These are phyloP conservation scores for Phytophthora meadii DNA, from an alignment of 352 stramenopile species.

Conservation along the genomic window DNA sequence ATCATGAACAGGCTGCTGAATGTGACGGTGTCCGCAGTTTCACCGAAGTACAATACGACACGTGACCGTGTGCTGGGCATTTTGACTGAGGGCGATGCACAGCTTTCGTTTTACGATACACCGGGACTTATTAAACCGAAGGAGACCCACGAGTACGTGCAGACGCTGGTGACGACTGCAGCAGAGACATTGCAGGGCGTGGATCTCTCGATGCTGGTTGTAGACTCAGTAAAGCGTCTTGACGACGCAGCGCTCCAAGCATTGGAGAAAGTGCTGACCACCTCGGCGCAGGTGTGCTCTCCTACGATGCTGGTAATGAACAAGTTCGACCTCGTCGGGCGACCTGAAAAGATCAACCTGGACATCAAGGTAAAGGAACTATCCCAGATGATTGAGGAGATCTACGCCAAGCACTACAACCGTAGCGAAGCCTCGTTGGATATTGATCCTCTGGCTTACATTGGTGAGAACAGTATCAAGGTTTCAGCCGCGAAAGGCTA, in stretches of 20 bases:
- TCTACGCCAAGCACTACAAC: slow-evolving; percentile 76
- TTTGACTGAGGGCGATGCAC: slow-evolving; percentile 71
- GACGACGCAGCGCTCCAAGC: slow-evolving; percentile 81
- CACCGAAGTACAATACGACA: slow-evolving; percentile 90
- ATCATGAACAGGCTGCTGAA: slow-evolving; percentile 86
- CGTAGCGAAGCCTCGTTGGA: slow-evolving; percentile 56
- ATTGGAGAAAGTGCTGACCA: slow-evolving; percentile 80
- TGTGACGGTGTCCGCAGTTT: slow-evolving; percentile 86
- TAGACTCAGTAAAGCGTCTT: slow-evolving; percentile 86
- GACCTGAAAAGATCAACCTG: slow-evolving; percentile 62
- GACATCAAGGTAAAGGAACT: slow-evolving; percentile 76
- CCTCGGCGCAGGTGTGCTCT: slow-evolving; percentile 74
- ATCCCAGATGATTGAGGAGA: slow-evolving; percentile 84
- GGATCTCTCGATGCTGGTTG: slow-evolving; percentile 87
- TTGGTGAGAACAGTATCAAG: slow-evolving; percentile 78
- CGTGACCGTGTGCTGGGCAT: slow-evolving; percentile 82
- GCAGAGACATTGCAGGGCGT: slow-evolving; percentile 81
- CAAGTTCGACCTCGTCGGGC: slow-evolving; percentile 77
- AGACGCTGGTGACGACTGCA: slow-evolving; percentile 78
- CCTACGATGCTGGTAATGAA: slow-evolving; percentile 90
- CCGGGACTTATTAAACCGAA: slow-evolving; percentile 89
- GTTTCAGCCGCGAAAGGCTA: slow-evolving; percentile 80
- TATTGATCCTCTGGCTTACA: slow-evolving; percentile 72
- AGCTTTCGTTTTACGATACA: slow-evolving; percentile 89
- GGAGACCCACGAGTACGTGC: slow-evolving; percentile 84